Evolutionary conservation across 192 early-diverging fungal species (phyloP).

Genomic region (Oehlia diaphana): DNA sequence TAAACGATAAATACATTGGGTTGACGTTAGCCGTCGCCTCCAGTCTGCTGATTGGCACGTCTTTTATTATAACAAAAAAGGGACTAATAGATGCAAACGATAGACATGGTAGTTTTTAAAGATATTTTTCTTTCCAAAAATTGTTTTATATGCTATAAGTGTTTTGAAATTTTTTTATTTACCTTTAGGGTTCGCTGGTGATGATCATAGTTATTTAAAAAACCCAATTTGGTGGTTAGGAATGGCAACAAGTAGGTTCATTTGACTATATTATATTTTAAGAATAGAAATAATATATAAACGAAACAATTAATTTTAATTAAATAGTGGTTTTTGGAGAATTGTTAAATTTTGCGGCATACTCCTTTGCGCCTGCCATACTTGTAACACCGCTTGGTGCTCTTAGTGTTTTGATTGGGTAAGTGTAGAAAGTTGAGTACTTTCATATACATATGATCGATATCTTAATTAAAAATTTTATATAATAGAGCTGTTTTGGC

Average conservation of each 20-base stretch:
- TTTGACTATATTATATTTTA: not conserved
- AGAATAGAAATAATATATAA: conserved; percentile 11
- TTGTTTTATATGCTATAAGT: conserved; percentile 16
- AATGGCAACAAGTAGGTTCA: conserved; percentile 73
- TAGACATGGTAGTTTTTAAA: conserved; percentile 46
- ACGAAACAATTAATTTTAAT: not conserved
- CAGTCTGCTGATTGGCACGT: conserved; percentile 85
- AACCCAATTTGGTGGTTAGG: conserved; percentile 92
- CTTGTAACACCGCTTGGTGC: conserved; percentile 94
- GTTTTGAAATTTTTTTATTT: not conserved
- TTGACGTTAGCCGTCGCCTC: conserved; percentile 87
- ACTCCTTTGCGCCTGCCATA: conserved; percentile 94
- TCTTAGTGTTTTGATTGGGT: conserved; percentile 86
- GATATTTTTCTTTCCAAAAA: not conserved
- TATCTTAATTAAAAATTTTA: not conserved
- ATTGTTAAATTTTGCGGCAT: conserved; percentile 91
- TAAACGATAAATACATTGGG: conserved; percentile 76
- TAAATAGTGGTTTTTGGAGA: conserved; percentile 86
- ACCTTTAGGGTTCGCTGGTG: conserved; percentile 57
- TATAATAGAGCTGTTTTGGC: conserved; percentile 73
- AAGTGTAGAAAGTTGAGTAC: not conserved
- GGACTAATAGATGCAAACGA: conserved; percentile 81
- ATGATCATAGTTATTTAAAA: conserved; percentile 77
- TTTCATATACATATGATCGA: not conserved
- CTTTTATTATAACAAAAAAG: conserved; percentile 93